Conservation (phyloP, 192 early-diverging fungal species). For the Umbelopsis sp. region DNA sequence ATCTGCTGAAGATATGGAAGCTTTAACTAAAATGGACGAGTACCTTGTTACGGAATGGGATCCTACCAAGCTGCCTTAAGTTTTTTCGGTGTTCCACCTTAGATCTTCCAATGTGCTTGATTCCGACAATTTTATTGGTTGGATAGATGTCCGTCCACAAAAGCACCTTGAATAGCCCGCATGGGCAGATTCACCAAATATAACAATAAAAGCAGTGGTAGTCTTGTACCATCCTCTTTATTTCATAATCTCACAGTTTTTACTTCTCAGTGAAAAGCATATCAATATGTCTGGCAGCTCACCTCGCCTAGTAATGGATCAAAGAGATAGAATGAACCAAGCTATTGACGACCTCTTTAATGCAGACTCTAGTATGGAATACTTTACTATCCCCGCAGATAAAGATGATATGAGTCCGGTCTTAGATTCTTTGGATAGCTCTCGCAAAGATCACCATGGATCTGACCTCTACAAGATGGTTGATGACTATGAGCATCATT, state of each 20-base stretch:
- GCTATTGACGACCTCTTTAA: slow-evolving; percentile 4
- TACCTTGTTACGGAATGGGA: slow-evolving; percentile 46
- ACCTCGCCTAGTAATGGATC: background rate
- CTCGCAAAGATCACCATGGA: background rate
- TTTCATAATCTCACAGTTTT: background rate
- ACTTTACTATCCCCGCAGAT: slow-evolving; percentile 1
- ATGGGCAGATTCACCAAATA: slow-evolving; percentile 20
- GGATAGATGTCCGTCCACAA: slow-evolving; percentile 3
- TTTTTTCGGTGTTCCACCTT: background rate
- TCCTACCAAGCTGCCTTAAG: slow-evolving; percentile 29
- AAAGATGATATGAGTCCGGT: slow-evolving; percentile 18
- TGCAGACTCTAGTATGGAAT: background rate
- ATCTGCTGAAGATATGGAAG: slow-evolving; percentile 56
- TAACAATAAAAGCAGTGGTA: slow-evolving; percentile 10
- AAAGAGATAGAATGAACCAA: slow-evolving; percentile 2
- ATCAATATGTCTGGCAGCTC: background rate
- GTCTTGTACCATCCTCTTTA: slow-evolving; percentile 8
- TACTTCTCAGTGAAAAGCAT: too few species aligned
- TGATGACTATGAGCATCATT: slow-evolving; percentile 3
- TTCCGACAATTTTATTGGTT: slow-evolving; percentile 18
- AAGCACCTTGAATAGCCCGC: slow-evolving; percentile 6
- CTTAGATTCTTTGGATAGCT: background rate
- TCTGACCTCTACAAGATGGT: slow-evolving; percentile 5
- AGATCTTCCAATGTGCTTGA: slow-evolving; percentile 14
- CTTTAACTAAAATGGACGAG: slow-evolving; percentile 57